phyloP scores from a whole-genome alignment of 345 rosid species.

The Boechera divaricarpa region DNA sequence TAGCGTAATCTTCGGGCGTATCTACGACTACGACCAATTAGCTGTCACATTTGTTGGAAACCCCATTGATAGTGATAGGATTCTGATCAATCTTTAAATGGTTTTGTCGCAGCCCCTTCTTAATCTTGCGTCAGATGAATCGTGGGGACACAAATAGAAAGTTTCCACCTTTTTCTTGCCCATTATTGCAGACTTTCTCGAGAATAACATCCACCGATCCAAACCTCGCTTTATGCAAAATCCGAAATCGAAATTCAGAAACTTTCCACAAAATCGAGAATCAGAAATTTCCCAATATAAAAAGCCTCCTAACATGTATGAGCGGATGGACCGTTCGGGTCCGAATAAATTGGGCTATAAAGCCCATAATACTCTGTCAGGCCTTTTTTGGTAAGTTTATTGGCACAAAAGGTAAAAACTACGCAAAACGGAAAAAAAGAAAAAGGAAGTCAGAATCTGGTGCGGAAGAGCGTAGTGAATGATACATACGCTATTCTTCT shows the following conservation, averaged over 20 bases:
- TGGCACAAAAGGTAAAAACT: constrained; percentile 28
- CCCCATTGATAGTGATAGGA: constrained; percentile 20
- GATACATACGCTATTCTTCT: constrained; percentile 38
- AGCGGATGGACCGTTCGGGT: not conserved
- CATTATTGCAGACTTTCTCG: constrained; percentile 9
- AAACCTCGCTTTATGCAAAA: not conserved
- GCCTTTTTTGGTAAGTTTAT: not conserved
- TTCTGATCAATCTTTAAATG: constrained; percentile 20
- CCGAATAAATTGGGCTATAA: constrained; percentile 1
- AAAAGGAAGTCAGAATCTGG: constrained; percentile 18
- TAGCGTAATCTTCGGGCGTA: constrained; percentile 14
- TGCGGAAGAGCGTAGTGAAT: constrained; percentile 38
- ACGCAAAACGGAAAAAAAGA: not conserved
- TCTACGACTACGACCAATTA: constrained; percentile 3
- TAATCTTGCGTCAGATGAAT: not conserved
- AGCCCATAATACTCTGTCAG: not conserved
- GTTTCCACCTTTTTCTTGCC: constrained; percentile 10
- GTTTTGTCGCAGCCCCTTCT: constrained; percentile 18
- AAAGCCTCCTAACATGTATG: not conserved
- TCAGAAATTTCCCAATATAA: not conserved
- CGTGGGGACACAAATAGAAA: constrained; percentile 34
- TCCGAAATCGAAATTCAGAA: not conserved
- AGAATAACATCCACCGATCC: not conserved
- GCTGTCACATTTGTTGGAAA: constrained; percentile 20
- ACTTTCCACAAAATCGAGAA: not conserved